Evolutionary conservation across 805 yeast genomes (phyloP).

Genomic region (Millerozyma acaciae): DNA sequence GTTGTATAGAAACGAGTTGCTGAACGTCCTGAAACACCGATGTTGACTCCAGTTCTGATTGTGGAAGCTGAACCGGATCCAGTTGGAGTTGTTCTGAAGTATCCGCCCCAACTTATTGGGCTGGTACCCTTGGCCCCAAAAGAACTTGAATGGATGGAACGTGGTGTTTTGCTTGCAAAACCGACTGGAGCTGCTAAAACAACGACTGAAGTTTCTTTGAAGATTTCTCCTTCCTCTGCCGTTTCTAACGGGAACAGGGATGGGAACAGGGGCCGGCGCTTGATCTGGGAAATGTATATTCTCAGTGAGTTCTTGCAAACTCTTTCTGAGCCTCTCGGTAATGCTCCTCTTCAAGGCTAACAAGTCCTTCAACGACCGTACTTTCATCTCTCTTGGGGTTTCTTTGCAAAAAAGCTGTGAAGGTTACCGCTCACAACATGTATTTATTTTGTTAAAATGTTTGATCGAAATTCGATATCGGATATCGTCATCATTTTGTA

Average conservation of each 20-base stretch:
- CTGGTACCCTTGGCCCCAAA: not conserved
- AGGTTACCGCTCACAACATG: no score
- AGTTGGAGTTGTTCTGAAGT: conserved; percentile 1
- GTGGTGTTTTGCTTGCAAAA: conserved; percentile 1
- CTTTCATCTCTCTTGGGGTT: no score
- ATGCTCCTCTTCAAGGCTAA: conserved; percentile 41
- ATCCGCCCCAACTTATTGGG: not conserved
- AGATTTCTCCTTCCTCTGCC: conserved; percentile 14
- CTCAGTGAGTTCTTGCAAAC: conserved; percentile 46
- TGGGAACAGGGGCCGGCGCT: conserved; percentile 29
- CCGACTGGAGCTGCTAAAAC: conserved; percentile 17
- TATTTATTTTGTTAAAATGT: no score
- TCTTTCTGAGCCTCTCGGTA: conserved; percentile 44
- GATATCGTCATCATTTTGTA: not conserved
- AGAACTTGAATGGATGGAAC: conserved; percentile 2
- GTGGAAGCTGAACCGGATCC: conserved; percentile 3
- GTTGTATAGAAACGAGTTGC: conserved; percentile 18
- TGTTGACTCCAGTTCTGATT: conserved; percentile 1
- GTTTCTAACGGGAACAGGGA: conserved; percentile 36
- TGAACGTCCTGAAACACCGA: conserved; percentile 3
- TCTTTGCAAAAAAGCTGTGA: no score
- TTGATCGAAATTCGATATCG: no score
- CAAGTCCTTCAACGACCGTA: conserved; percentile 36
- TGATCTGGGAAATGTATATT: conserved; percentile 23
- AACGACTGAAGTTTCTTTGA: conserved; percentile 21